These are phyloP conservation scores for Apiospora aurea DNA, from an alignment of 2,329 filamentous ascomycete genomes.

Conservation along the genomic window DNA sequence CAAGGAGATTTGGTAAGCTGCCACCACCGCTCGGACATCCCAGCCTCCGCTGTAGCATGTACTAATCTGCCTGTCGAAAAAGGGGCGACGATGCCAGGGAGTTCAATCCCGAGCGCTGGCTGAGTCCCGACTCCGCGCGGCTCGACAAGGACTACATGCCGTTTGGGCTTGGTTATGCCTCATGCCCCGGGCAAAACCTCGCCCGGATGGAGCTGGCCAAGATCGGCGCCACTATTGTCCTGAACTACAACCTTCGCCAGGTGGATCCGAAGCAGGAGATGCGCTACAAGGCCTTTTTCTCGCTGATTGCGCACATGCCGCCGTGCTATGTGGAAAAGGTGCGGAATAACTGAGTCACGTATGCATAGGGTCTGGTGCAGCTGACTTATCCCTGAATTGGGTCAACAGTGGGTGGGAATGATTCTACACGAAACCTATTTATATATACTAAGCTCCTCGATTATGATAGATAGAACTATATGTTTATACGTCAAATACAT, in stretches of 20 bases:
- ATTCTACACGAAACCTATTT: too few relatives aligned
- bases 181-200: conserved; percentile 32
- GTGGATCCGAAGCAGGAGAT: conserved; percentile 28
- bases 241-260: conserved; percentile 32
- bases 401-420: too few relatives aligned
- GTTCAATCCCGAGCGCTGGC: conserved; percentile 30
- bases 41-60: too few relatives aligned
- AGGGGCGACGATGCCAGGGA: conserved; percentile 26
- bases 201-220: conserved; percentile 32
- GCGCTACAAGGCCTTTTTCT: conserved; percentile 21
- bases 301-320: conserved; percentile 22
- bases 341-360: too few relatives aligned
- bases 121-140: conserved; percentile 2
- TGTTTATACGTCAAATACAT: too few relatives aligned
- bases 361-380: too few relatives aligned
- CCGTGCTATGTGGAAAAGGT: conserved; percentile 6
- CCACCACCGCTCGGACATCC: too few relatives aligned
- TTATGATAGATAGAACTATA: too few relatives aligned
- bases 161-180: conserved; percentile 29
- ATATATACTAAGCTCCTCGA: too few relatives aligned
- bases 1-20: conserved; percentile 26
- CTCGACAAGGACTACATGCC: conserved; percentile 29
- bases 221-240: conserved; percentile 31
- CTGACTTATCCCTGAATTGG: too few relatives aligned
- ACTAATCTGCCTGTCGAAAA: background rate